Evolutionary conservation across 768 basidiomycete genomes (phyloP).

Genomic region (Galerina sulciceps): DNA sequence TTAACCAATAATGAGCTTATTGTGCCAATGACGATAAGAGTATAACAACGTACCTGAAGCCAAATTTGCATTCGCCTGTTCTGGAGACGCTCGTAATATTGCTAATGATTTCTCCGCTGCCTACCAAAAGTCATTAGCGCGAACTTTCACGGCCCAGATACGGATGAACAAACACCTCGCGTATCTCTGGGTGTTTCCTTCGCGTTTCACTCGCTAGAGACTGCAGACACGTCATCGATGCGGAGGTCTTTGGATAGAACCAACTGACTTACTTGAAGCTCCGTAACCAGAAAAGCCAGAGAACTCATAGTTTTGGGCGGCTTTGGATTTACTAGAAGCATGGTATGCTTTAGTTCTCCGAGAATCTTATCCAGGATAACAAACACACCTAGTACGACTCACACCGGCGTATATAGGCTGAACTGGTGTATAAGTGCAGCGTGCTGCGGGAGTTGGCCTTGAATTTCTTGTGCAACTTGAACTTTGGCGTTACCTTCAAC

Average conservation of each 20-base stretch:
- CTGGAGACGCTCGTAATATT: conserved; percentile 81
- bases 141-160: conserved; percentile 12
- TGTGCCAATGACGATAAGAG: not conserved
- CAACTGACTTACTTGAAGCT: conserved; percentile 52
- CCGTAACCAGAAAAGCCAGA: conserved; percentile 71
- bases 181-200: conserved; percentile 90
- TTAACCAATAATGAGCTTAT: conserved; percentile 26
- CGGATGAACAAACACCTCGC: conserved; percentile 65
- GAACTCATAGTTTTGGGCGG: conserved; percentile 56
- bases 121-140: conserved; percentile 37
- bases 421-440: too few relatives aligned
- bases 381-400: not conserved
- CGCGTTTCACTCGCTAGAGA: conserved; percentile 88
- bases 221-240: conserved; percentile 35
- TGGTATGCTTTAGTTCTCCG: not conserved
- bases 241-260: not conserved
- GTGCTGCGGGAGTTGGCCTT: too few relatives aligned
- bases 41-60: conserved; percentile 63
- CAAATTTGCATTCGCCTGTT: conserved; percentile 72
- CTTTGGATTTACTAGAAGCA: not conserved
- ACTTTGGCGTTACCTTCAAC: too few relatives aligned
- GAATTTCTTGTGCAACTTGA: too few relatives aligned
- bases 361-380: not conserved
- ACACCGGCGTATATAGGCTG: not conserved
- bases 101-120: conserved; percentile 89